Base-by-base conservation (phyloP, 768 basidiomycete species). In the Suillus americanus region DNA sequence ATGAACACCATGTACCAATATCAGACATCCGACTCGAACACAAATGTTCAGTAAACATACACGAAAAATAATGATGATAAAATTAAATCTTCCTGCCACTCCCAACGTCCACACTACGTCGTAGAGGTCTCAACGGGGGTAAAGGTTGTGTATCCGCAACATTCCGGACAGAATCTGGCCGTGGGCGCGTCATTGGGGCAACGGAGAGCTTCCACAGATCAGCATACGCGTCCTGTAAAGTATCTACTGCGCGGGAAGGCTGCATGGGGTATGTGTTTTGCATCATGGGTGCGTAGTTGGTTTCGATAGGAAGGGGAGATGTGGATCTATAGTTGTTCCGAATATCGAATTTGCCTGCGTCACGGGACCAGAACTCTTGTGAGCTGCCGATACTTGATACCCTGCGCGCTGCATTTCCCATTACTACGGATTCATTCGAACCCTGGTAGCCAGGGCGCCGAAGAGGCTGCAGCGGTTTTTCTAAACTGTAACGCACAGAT, bases 111-210 rank as follows among this genome's bases (percentile, higher is more conserved):
- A 64, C 69, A 37, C 57, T 68, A 64, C 73, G 74, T 55, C 74
- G 73, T 64, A 74, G 25, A 1, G 74, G 74, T 38, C 70, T 66
- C 3, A 75, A 51, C 25, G 72, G 64, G 20, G 67, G 48, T 1
- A 66, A 65, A 23, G 69, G 35, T 18, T 59, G 68, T 6, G 37
- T 14, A 23, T 30, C 30, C 5, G 45, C 48, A 37, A 60, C 38
- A 7, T 30, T 33, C 25, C 35, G 41, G 4, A n/a, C 30, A 45
- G 30, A 13, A 18, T 30, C 35, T 13, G 37, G 46, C 20, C 57
- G 43, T 1, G 40, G 2, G 12, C 14, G 62, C 33, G 55, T 18
- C 9, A 37, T 53, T 33, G 48, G 62, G 28, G 61, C 37, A 48
- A 63, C 62, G 50, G 14, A 67, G 61, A 40, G 46, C n/a, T 40